Percentiles rank a stretch among this genome's conserved stretches.
Evolutionary conservation across 139 green algal genomes (phyloP).

Genomic region (Spirogloea muscicola): DNA sequence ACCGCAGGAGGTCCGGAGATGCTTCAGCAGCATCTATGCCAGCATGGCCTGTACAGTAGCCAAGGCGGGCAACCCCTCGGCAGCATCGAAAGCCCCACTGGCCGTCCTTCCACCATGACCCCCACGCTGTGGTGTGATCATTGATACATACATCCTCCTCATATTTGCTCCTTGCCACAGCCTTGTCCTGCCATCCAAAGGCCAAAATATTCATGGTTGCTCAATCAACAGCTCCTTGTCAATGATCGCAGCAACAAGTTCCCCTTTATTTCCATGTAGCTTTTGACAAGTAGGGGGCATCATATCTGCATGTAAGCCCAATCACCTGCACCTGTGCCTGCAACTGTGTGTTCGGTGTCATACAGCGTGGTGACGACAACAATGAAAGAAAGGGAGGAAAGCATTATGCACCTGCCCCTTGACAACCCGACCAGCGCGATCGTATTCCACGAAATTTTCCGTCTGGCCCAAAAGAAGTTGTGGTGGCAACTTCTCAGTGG

Average conservation of each 20-base stretch:
- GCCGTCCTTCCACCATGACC: conserved; percentile 86
- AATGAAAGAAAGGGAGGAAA: too few relatives aligned
- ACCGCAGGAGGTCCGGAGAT: conserved; percentile 55
- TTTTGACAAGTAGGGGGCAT: too few relatives aligned
- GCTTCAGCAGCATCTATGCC: conserved; percentile 47
- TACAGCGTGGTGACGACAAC: too few relatives aligned
- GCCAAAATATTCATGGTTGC: too few relatives aligned
- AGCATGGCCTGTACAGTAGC: conserved; percentile 85
- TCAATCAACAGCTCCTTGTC: too few relatives aligned
- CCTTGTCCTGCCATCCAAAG: conserved; percentile 23
- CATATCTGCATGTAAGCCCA: too few relatives aligned
- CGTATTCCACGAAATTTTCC: conserved; percentile 96
- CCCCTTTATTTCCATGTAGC: too few relatives aligned
- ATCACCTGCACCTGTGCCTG: too few relatives aligned
- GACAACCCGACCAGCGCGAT: conserved; percentile 62
- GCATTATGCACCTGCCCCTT: conserved; percentile 47
- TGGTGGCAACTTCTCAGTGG: conserved; percentile 53
- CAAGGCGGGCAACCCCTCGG: conserved; percentile 74
- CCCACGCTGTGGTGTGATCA: conserved; percentile 96
- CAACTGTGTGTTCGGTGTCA: too few relatives aligned
- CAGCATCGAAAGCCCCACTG: conserved; percentile 95
- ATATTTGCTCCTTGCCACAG: conserved; percentile 65
- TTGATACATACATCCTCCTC: conserved; percentile 91
- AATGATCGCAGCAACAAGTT: too few relatives aligned
- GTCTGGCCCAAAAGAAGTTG: conserved; percentile 71